Evolutionary conservation across 306 rosid species (phyloP).

Genomic region (Cicer pinnatifidum): DNA sequence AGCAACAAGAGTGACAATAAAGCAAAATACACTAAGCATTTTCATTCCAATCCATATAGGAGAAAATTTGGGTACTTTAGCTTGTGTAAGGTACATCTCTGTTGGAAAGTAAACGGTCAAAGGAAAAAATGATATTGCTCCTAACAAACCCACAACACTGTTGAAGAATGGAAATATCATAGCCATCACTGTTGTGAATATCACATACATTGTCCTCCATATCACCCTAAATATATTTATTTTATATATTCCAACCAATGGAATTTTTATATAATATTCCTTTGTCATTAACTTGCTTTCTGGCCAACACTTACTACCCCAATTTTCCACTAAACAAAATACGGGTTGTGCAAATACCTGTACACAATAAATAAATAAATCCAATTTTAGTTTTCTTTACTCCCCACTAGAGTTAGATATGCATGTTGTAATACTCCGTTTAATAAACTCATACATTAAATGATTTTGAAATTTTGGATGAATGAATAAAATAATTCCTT

Average conservation of each 20-base stretch:
- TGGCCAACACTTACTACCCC: conserved; percentile 48
- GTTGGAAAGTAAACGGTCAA: conserved; percentile 63
- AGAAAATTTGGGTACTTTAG: conserved; percentile 55
- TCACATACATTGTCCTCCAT: conserved; percentile 59
- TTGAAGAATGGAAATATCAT: conserved; percentile 70
- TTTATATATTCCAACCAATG: conserved; percentile 46
- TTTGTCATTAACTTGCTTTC: conserved; percentile 42
- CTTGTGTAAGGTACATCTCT: conserved; percentile 57
- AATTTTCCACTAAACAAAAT: conserved; percentile 41
- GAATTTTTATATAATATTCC: conserved; percentile 49
- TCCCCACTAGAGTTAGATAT: no score
- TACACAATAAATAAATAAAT: neutral
- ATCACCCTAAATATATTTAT: conserved; percentile 53
- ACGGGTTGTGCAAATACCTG: conserved; percentile 54
- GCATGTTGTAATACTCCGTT: no score
- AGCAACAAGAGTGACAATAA: conserved; percentile 2
- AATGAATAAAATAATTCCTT: no score
- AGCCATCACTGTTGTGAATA: conserved; percentile 45
- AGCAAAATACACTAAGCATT: neutral
- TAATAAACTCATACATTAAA: no score
- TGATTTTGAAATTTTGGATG: no score
- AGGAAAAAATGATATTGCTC: conserved; percentile 65
- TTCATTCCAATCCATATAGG: neutral
- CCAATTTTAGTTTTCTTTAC: neutral
- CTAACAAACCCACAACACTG: conserved; percentile 59